Evolutionary conservation across 2,329 filamentous ascomycete genomes (phyloP), one percentile per base, ranked within the genome.

Genomic region (Aureobasidium melanogenum): DNA sequence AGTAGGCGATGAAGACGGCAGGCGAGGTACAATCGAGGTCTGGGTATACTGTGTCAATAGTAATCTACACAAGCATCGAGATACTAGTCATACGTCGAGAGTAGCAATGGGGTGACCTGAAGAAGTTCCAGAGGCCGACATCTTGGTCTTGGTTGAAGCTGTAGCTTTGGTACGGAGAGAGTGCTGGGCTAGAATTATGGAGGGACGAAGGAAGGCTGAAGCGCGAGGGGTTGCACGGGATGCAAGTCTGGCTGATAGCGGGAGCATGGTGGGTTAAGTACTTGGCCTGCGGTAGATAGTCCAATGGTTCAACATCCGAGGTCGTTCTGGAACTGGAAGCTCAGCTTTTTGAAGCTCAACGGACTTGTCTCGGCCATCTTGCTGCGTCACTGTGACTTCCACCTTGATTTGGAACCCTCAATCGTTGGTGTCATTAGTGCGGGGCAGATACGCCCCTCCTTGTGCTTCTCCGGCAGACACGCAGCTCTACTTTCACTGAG

Each of bases 1-100:
- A 6, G 85, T 84, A 64, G 82, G 79, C 12, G 88, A 87, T 66
- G 88, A 86, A 24, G 80, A 73, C 3, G 91, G 89, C 44, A 96
- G 86, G 66, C 85, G 82, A 65, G 84, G 82, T 63, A 82, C 80
- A 64, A 91, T 82, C 34, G 86, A 84, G 62, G 82, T 78, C 87
- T 90, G 64, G n/a, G 48, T 2, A 34, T 19, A 14, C 10, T 8
- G 43, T 28, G 57, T 67, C 58, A 67, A 62, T 62, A 12, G 55
- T 22, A 32, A 5, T 43, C 26, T 17, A 26, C 10, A 17, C 14
- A 28, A 43, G 32, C 10, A 19, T 32, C 48, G 36, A 2, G 15
- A 14, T 6, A 24, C 70, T 19, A n/a, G 5, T 1, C 64, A 28
- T 65, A 69, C 68, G 55, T 70, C 68, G 28, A 70, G 64, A 26